These are phyloP conservation scores for Hypericum perforatum DNA, from an alignment of 345 rosid species.

Conservation along the genomic window DNA sequence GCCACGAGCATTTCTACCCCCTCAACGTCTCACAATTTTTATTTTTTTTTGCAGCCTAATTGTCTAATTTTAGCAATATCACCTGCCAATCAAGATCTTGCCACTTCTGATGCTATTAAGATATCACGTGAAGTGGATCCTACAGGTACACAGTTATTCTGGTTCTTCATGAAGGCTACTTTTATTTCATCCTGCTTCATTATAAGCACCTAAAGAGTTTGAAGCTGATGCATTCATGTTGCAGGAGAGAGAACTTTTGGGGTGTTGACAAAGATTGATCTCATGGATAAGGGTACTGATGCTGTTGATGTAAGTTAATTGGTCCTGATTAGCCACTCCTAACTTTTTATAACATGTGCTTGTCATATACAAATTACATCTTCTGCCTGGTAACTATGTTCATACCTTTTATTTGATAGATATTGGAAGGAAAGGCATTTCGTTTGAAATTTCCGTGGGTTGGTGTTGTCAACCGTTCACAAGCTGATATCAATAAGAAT, in stretches of 20 bases:
- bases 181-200: neutral
- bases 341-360: neutral
- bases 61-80: constrained; percentile 95
- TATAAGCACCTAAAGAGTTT: neutral
- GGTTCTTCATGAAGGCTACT: neutral
- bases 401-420: constrained; percentile 28
- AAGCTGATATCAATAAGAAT: constrained; percentile 94
- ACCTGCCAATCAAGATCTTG: constrained; percentile 99
- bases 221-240: neutral
- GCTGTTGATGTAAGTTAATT: constrained; percentile 78
- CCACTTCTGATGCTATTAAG: constrained; percentile 97
- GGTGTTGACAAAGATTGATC: constrained; percentile 97
- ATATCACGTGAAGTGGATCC: constrained; percentile 99
- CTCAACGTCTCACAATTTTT: constrained; percentile 7
- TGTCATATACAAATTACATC: neutral
- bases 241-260: constrained; percentile 97
- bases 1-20: constrained; percentile 2
- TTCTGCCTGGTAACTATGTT: constrained; percentile 5
- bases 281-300: constrained; percentile 99
- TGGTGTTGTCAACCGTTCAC: constrained; percentile 98
- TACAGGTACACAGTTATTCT: constrained; percentile 37
- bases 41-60: constrained; percentile 66
- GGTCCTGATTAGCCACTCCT: neutral
- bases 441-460: constrained; percentile 94
- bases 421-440: constrained; percentile 81